These are phyloP conservation scores for Magnolia officinalis DNA, from an alignment of 164 flowering plant species.

Conservation along the genomic window DNA sequence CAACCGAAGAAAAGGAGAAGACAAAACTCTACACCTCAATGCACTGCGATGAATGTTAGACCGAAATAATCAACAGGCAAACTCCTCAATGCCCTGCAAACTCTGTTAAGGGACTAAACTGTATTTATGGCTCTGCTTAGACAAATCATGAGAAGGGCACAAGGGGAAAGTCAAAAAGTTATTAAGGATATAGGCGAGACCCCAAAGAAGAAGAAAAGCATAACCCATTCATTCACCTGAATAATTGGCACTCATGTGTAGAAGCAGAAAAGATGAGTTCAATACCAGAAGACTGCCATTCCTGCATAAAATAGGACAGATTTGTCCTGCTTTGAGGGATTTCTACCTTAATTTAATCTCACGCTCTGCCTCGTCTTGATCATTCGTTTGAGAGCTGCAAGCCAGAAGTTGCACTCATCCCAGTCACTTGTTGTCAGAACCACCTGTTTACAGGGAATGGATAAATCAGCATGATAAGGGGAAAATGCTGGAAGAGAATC, in stretches of 20 bases:
- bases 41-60: neutral
- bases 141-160: neutral
- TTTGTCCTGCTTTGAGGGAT: neutral
- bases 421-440: constrained; percentile 88
- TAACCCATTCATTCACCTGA: neutral
- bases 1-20: neutral
- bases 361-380: constrained; percentile 68
- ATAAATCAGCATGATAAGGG: too few species aligned
- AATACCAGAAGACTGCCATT: neutral
- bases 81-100: neutral
- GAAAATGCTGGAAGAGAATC: too few species aligned
- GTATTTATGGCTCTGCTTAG: neutral
- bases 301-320: neutral
- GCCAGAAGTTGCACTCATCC: constrained; percentile 99
- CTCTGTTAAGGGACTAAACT: neutral
- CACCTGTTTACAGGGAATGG: constrained; percentile 40
- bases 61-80: neutral
- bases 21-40: neutral
- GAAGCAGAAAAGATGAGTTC: neutral
- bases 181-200: neutral
- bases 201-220: neutral
- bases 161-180: neutral
- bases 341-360: neutral
- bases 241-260: neutral
- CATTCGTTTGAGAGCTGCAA: constrained; percentile 90